phyloP scores from a whole-genome alignment of 2,329 filamentous ascomycete species.

The Penicillium brevicompactum region DNA sequence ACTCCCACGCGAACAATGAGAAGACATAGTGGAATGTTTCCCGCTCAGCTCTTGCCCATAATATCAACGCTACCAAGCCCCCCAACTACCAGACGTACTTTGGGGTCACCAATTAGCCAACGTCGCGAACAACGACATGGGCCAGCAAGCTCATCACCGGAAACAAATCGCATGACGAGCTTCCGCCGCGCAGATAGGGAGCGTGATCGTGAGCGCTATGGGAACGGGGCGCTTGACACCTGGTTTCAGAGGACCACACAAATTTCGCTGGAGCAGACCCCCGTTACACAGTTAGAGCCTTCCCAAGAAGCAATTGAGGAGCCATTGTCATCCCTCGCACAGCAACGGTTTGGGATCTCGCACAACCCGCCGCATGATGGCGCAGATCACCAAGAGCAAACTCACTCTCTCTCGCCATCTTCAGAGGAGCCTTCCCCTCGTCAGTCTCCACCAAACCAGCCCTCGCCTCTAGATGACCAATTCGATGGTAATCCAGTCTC shows the following conservation, averaged over 20 bases:
- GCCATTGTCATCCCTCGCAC: constrained; percentile 18
- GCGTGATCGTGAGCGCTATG: constrained; percentile 21
- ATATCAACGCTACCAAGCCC: constrained; percentile 5
- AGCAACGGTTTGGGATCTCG: constrained; percentile 12
- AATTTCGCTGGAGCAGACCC: constrained; percentile 3
- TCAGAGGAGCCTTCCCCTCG: background rate
- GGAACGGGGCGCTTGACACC: constrained; percentile 26
- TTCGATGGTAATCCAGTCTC: background rate
- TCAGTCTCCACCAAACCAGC: background rate
- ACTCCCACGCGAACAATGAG: background rate
- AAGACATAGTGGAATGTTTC: background rate
- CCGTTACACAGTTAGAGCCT: background rate
- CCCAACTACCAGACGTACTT: background rate
- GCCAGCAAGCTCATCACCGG: background rate
- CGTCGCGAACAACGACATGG: background rate
- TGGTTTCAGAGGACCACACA: constrained; percentile 23
- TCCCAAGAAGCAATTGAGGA: background rate
- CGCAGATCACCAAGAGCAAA: background rate
- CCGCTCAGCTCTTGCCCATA: background rate
- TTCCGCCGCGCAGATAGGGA: constrained; percentile 12
- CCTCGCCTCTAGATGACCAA: background rate
- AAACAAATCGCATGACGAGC: background rate
- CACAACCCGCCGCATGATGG: too few species aligned
- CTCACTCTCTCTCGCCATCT: background rate
- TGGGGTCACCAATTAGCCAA: constrained; percentile 10